phyloP scores from a whole-genome alignment of 116 monocot species.

The Posidonia oceanica region DNA sequence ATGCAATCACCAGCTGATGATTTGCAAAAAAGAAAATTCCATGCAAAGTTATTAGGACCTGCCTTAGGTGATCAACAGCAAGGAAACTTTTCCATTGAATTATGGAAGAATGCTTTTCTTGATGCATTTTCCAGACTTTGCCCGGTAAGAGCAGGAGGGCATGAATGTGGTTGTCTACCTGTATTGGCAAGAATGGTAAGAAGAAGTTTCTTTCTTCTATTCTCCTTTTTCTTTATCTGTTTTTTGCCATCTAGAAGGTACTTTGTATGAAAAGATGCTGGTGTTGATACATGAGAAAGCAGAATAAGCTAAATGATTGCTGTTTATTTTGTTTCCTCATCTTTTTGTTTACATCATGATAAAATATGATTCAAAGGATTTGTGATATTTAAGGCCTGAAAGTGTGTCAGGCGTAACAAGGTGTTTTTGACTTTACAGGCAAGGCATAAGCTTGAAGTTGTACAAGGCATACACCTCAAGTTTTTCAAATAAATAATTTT shows the following conservation, averaged over 20 bases:
- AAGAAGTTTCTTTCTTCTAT: background rate
- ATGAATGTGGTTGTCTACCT: constrained; percentile 93
- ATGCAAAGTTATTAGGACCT: constrained; percentile 39
- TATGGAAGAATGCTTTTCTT: constrained; percentile 92
- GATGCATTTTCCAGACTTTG: constrained; percentile 80
- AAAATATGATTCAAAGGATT: too few relatives aligned
- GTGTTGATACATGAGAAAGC: background rate
- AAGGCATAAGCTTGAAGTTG: too few relatives aligned
- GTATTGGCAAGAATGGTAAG: constrained; percentile 71
- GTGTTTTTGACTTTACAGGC: too few relatives aligned
- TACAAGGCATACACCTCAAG: too few relatives aligned
- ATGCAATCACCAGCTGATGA: constrained; percentile 77
- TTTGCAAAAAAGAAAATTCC: constrained; percentile 15
- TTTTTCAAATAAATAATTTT: too few relatives aligned
- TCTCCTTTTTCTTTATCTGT: background rate
- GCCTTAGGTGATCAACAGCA: constrained; percentile 65
- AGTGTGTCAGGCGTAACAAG: too few relatives aligned
- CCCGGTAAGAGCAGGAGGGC: constrained; percentile 71
- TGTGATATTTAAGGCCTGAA: too few relatives aligned
- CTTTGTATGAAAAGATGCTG: background rate
- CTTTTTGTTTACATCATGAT: too few relatives aligned
- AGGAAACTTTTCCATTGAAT: constrained; percentile 60
- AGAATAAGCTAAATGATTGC: too few relatives aligned
- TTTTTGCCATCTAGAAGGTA: background rate
- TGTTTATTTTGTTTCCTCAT: too few relatives aligned